Evolutionary conservation across 106 monocot genomes (phyloP).

Genomic region (Phalaenopsis equestris): DNA sequence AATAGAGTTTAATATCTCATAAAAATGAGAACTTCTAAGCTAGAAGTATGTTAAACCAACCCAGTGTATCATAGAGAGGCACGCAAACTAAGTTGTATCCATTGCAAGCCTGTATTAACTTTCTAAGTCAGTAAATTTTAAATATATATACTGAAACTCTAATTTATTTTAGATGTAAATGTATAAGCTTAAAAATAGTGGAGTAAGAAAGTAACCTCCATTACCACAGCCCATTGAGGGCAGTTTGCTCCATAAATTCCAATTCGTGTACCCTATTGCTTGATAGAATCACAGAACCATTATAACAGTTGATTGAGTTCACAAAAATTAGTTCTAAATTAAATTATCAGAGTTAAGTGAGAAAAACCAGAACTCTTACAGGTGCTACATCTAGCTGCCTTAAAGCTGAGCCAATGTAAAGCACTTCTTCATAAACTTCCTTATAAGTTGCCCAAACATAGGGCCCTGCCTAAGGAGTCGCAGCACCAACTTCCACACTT

Average conservation of each 20-base stretch:
- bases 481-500: neutral
- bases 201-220: constrained; percentile 43
- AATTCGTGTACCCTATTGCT: constrained; percentile 52
- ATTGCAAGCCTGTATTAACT: constrained; percentile 78
- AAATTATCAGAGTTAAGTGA: neutral
- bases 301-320: neutral
- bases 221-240: constrained; percentile 80
- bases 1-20: neutral
- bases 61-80: constrained; percentile 91
- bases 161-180: neutral
- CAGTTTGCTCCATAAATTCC: constrained; percentile 97
- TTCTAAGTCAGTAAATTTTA: neutral
- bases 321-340: neutral
- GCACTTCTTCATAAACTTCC: constrained; percentile 69
- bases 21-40: neutral
- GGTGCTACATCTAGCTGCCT: constrained; percentile 52
- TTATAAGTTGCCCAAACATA: constrained; percentile 87
- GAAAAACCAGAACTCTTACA: constrained; percentile 25
- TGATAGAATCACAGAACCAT: neutral
- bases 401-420: constrained; percentile 74
- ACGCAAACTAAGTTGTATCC: constrained; percentile 85
- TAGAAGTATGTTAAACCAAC: constrained; percentile 20
- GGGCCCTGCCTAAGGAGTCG: constrained; percentile 41
- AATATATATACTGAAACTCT: neutral
- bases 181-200: neutral